Evolutionary conservation across 2,329 filamentous ascomycete species (phyloP), one percentile per base, ranked within the genome.

Genomic region (Onygenales sp.): DNA sequence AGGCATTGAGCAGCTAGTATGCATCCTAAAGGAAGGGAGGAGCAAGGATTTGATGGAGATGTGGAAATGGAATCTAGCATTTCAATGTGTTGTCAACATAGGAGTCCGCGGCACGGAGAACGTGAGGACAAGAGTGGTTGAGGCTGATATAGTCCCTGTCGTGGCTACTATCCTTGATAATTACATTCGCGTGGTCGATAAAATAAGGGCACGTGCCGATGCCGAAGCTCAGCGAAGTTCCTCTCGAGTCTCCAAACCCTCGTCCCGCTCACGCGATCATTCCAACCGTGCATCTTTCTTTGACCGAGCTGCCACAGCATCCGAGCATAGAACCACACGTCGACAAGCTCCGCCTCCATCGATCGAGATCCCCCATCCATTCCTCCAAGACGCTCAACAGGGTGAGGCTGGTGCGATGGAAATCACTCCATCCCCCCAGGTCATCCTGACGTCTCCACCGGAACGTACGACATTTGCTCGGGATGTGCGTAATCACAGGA

Each of bases 31-130:
- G 73, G 89, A 95, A 72, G 93, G 93, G 58, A 82, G 93, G 67
- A 96, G 88, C 74, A 94, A 91, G 72, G 92, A 98, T 69, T 86
- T 96, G 84, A 96, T 97, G 92, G 92, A 96, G 70, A 95, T 95
- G 88, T 98, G 93, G 93, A 97, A 97, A 74, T 98, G 93, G 93
- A 98, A 96, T 67, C 80, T 98, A 58, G 93, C 93, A 51, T 98
- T 98, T 70, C 93, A 97, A 72, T 98, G 93, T 70, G 91, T 97
- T 59, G 93, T 98, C 68, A 98, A 98, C 71, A 97, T 98, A 66
- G 93, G 93, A 54, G 92, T 98, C 56, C 83, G 93, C 61, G 93
- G 93, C 56, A 96, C 93, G 10, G 93, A 98, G 74, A 85, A 83
- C 61, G 93, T 98, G 55, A 83, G 93, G 62, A 97, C 93, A 54